A percentile compares a stretch with the other conserved stretches of the same genome.
These are phyloP conservation scores for Arabidopsis hybrid DNA, from an alignment of 441 rosid species.

Conservation along the genomic window DNA sequence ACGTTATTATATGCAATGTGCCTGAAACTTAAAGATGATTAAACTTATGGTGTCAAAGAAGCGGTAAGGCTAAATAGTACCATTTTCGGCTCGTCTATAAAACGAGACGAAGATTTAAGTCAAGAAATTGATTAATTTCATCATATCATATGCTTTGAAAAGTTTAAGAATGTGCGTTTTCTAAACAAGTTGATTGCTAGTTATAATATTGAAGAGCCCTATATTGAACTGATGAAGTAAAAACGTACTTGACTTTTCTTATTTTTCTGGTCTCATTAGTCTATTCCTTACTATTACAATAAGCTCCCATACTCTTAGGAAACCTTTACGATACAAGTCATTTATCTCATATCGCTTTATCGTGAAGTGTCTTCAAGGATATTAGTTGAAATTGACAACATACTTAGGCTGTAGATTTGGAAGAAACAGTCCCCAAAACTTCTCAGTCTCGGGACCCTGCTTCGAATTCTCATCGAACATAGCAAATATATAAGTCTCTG, in stretches of 20 bases:
- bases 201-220: no score
- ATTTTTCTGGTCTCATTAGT: neutral
- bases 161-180: neutral
- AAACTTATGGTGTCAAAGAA: no score
- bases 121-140: no score
- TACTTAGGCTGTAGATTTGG: constrained; percentile 52
- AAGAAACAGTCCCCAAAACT: constrained; percentile 39
- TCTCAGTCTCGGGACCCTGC: constrained; percentile 49
- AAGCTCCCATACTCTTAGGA: constrained; percentile 23
- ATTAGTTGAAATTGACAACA: constrained; percentile 47
- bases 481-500: constrained; percentile 63
- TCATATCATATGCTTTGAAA: no score
- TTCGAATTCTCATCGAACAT: constrained; percentile 55
- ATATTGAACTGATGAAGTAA: no score
- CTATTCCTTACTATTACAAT: constrained; percentile 28
- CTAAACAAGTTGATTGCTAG: no score
- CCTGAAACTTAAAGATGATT: no score
- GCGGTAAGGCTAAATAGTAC: no score
- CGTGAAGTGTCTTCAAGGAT: neutral
- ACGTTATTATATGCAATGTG: no score
- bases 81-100: no score
- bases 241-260: constrained; percentile 19
- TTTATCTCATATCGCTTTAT: neutral
- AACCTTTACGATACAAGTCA: constrained; percentile 18
- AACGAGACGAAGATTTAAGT: no score